Evolutionary conservation across 176 grass and related monocot species (phyloP).

Genomic region (Aechmea fasciata): DNA sequence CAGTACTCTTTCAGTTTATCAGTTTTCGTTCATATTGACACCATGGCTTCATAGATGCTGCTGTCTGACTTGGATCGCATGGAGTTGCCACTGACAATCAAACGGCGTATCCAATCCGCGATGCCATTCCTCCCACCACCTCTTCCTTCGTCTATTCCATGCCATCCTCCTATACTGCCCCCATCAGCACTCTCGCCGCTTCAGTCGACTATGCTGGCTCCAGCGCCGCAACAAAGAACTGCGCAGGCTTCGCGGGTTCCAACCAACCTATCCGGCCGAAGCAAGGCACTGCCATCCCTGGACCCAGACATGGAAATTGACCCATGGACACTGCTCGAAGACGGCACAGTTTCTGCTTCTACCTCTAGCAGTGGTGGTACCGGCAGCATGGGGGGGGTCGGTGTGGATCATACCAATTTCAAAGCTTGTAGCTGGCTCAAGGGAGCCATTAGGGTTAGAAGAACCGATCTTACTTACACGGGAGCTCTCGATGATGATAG

Average conservation of each 20-base stretch:
- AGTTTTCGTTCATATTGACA: not conserved
- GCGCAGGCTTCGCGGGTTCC: constrained; percentile 29
- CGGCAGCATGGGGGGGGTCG: constrained; percentile 27
- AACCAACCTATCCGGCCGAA: constrained; percentile 51
- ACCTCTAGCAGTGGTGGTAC: constrained; percentile 14
- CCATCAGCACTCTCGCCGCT: constrained; percentile 31
- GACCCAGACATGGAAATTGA: constrained; percentile 80
- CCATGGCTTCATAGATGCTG: constrained; percentile 6
- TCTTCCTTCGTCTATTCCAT: constrained; percentile 33
- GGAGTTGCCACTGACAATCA: constrained; percentile 70
- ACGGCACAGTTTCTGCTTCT: constrained; percentile 69
- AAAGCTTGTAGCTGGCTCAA: constrained; percentile 94
- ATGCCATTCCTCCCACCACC: constrained; percentile 70
- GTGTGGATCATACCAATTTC: constrained; percentile 61
- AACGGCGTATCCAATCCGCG: constrained; percentile 70
- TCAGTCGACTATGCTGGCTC: not conserved
- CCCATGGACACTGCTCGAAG: constrained; percentile 83
- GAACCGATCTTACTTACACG: constrained; percentile 87
- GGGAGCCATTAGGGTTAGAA: constrained; percentile 81
- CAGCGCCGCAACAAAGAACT: constrained; percentile 48
- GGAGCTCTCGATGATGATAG: constrained; percentile 92
- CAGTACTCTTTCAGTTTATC: not conserved
- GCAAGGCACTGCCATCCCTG: constrained; percentile 48
- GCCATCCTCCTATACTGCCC: constrained; percentile 59
- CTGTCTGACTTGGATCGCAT: constrained; percentile 75